Evolutionary conservation across 768 basidiomycete genomes (phyloP), one percentile per base, ranked within the genome.

Genomic region (Agrocybe praecox): DNA sequence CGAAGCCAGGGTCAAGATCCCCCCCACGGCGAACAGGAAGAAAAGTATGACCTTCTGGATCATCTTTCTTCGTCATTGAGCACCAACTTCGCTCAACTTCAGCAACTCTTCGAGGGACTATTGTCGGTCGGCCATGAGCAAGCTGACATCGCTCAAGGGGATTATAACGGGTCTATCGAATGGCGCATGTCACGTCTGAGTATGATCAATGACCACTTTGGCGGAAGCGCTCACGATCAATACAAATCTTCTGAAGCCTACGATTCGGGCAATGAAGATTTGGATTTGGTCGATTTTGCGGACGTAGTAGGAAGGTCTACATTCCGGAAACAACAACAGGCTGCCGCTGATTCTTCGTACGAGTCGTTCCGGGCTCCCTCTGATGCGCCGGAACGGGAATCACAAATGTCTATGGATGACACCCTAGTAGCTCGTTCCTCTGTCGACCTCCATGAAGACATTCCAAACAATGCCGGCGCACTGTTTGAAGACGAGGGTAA

Each of bases 181-280:
- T 87, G 88, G 87, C 80, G 90, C 19, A 82, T 84, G 76, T 90
- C 89, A 15, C 85, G 88, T 15, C 69, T 88, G 45, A 89, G 88
- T 63, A 75, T 80, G 66, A 81, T 83, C 62, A 81, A 81, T 61
- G 78, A 73, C 56, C 79, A 78, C 53, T 74, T 82, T 32, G 78
- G 76, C 22, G 77, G 68, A n/a, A 58, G 68, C 49, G 59, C 63
- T 52, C 75, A 73, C 26, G 73, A 74, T 8, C 71, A 74, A 64
- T 74, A 74, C 19, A 72, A 71, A 24, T 54, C 65, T 69, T 57
- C 62, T 40, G 69, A 72, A 56, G 52, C 56, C 48, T 73, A 68
- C 58, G 67, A 74, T 43, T 72, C 73, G 49, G 71, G 76, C 33
- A 76, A 79, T 52, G 78, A 80, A 46, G 87, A 87, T 54, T 70